Evolutionary conservation across 306 rosid species (phyloP).

Genomic region (Quercus rubra): DNA sequence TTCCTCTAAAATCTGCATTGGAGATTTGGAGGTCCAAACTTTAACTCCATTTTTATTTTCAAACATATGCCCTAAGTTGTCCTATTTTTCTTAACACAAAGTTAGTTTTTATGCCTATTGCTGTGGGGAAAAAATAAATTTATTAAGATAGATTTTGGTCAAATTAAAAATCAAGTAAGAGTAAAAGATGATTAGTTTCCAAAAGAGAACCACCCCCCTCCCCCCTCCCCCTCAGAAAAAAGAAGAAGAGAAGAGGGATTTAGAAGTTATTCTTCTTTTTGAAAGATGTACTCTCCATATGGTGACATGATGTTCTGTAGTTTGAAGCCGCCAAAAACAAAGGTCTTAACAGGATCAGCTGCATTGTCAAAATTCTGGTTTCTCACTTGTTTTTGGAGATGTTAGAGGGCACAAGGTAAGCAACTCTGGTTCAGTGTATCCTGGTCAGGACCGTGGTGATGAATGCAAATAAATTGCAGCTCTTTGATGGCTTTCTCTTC

Average conservation of each 20-base stretch:
- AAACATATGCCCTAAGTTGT: background rate
- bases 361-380: constrained; percentile 6
- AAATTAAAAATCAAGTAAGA: background rate
- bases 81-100: too few relatives aligned
- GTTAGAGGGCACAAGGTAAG: constrained; percentile 67
- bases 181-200: background rate
- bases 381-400: constrained; percentile 25
- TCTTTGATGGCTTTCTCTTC: constrained; percentile 75
- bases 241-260: background rate
- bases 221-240: background rate
- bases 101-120: too few relatives aligned
- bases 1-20: background rate
- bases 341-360: background rate
- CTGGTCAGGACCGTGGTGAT: constrained; percentile 52
- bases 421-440: constrained; percentile 51
- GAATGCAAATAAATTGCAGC: constrained; percentile 72
- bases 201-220: background rate
- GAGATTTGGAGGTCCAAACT: background rate
- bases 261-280: constrained; percentile 15
- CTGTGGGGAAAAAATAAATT: too few relatives aligned
- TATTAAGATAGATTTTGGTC: too few relatives aligned
- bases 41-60: background rate
- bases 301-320: background rate
- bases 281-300: background rate
- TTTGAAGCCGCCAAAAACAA: constrained; percentile 5